Evolutionary conservation across 2,329 filamentous ascomycete genomes (phyloP).

Genomic region (Aspergillus jensenii): DNA sequence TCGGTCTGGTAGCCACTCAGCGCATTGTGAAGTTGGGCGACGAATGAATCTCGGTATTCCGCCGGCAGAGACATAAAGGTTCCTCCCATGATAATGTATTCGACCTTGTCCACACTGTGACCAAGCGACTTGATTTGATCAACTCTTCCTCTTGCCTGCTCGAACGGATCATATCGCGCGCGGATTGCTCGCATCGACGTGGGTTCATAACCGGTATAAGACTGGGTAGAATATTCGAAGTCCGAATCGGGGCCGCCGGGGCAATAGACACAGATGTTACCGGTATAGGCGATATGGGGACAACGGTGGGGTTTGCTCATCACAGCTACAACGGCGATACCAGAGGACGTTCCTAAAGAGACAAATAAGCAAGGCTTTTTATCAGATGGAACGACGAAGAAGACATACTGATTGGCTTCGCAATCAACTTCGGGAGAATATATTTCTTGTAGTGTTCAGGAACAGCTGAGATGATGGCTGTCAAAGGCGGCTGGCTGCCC

Average conservation of each 20-base stretch:
- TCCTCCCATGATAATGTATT: slow-evolving; percentile 99
- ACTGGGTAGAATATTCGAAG: slow-evolving; percentile 98
- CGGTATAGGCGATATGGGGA: slow-evolving; percentile 96
- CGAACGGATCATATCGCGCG: slow-evolving; percentile 94
- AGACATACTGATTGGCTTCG: slow-evolving; percentile 82
- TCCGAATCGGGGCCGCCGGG: slow-evolving; percentile 96
- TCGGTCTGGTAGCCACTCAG: slow-evolving; percentile 92
- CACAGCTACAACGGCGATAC: slow-evolving; percentile 96
- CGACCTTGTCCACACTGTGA: slow-evolving; percentile 97
- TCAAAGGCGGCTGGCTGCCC: slow-evolving; percentile 83
- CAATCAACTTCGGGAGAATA: slow-evolving; percentile 91
- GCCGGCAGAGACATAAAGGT: slow-evolving; percentile 97
- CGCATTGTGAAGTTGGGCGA: slow-evolving; percentile 93
- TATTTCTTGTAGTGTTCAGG: slow-evolving; percentile 99
- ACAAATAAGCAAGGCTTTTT: slow-evolving; percentile 15
- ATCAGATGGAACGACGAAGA: neutral
- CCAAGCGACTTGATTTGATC: slow-evolving; percentile 95
- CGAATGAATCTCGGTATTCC: slow-evolving; percentile 88
- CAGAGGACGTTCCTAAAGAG: slow-evolving; percentile 78
- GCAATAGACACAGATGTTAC: slow-evolving; percentile 98
- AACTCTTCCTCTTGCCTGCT: slow-evolving; percentile 91
- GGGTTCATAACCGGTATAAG: slow-evolving; percentile 96
- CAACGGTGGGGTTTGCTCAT: slow-evolving; percentile 99
- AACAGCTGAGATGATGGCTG: slow-evolving; percentile 95
- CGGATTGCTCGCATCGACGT: slow-evolving; percentile 98